Evolutionary conservation across 2,329 filamentous ascomycete species (phyloP).

Genomic region (Geosmithia flava): DNA sequence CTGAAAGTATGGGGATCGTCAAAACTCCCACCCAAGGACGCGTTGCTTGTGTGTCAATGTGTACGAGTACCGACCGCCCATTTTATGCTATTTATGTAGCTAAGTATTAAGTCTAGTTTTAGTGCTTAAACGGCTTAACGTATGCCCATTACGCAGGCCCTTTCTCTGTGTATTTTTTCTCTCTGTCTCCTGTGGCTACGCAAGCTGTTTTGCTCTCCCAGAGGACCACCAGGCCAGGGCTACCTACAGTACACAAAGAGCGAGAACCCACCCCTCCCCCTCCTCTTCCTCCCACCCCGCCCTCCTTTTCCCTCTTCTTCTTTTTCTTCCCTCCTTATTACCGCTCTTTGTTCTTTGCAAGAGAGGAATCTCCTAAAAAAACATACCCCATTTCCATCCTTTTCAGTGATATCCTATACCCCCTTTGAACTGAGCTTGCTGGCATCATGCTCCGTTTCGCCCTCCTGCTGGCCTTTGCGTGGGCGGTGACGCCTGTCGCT

Average conservation of each 20-base stretch:
- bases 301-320: not conserved
- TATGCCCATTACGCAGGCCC: not conserved
- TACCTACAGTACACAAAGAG: not conserved
- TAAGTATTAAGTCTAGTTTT: not conserved
- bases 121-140: not conserved
- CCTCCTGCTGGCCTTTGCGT: constrained; percentile 44
- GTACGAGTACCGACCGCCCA: not conserved
- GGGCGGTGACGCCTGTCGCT: constrained; percentile 49
- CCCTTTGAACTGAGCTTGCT: not conserved
- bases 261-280: not conserved
- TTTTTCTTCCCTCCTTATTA: not conserved
- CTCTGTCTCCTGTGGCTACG: not conserved
- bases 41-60: not conserved
- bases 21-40: not conserved
- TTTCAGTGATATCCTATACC: not conserved
- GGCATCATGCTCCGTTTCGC: constrained; percentile 4
- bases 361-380: too few species aligned
- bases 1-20: not conserved
- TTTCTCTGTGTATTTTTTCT: too few species aligned
- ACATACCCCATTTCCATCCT: too few species aligned
- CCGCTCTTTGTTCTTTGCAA: not conserved
- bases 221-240: not conserved
- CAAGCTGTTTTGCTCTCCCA: not conserved
- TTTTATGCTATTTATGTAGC: not conserved
- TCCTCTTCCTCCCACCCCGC: not conserved